phyloP scores from a whole-genome alignment of 129 eudicot genomes.

The Flaveria bidentis region DNA sequence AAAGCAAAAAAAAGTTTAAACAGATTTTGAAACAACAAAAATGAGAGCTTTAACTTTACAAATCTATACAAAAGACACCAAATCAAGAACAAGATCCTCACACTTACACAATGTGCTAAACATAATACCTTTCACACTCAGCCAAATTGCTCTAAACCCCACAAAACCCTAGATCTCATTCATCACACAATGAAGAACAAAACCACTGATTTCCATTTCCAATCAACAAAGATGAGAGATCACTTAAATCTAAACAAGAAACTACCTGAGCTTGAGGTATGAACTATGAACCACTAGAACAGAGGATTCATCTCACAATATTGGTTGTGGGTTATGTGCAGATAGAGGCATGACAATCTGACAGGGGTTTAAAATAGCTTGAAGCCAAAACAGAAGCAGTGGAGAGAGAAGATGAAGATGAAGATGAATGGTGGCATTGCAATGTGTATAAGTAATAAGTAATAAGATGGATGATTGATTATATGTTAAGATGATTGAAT shows the following conservation, averaged over 20 bases:
- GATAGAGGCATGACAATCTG: constrained; percentile 31
- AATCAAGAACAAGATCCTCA: constrained; percentile 16
- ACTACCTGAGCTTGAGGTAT: constrained; percentile 33
- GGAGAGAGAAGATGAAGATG: constrained; percentile 31
- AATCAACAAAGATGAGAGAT: neutral
- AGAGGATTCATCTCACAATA: neutral
- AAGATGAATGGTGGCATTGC: constrained; percentile 24
- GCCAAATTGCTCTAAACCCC: constrained; percentile 24
- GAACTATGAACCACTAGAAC: constrained; percentile 34
- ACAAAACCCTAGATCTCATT: constrained; percentile 37
- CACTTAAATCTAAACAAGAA: neutral
- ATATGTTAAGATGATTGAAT: constrained; percentile 20
- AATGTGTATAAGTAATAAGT: constrained; percentile 13
- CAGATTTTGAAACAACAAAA: constrained; percentile 9
- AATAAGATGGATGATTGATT: neutral
- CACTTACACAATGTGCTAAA: constrained; percentile 13
- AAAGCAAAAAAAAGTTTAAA: neutral
- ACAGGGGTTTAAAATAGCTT: constrained; percentile 32
- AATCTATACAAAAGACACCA: constrained; percentile 15
- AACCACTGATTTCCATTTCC: neutral
- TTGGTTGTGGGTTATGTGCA: constrained; percentile 22
- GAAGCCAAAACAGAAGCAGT: constrained; percentile 48
- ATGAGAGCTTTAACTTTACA: neutral
- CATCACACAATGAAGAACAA: constrained; percentile 19
- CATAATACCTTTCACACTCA: constrained; percentile 5